A percentile compares a stretch with the other conserved stretches of the same genome.
Evolutionary conservation across 768 basidiomycete genomes (phyloP).

Genomic region (Coprinellus micaceus): DNA sequence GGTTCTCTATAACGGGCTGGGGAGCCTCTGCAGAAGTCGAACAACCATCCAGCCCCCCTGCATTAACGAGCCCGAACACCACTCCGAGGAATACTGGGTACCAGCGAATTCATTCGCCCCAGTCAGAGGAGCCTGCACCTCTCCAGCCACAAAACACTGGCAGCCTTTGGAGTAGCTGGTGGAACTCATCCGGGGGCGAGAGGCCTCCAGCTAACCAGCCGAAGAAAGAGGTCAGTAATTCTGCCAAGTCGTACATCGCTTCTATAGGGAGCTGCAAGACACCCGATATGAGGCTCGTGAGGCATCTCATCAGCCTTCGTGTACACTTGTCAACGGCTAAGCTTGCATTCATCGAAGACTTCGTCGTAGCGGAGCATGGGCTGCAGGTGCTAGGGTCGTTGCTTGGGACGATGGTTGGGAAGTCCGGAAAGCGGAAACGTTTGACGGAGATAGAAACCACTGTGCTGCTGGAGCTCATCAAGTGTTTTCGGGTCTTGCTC

Average conservation of each 20-base stretch:
- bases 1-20: conserved; percentile 67
- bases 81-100: conserved; percentile 14
- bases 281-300: conserved; percentile 59
- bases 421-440: conserved; percentile 58
- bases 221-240: conserved; percentile 38
- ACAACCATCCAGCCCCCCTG: conserved; percentile 14
- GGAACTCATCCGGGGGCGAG: conserved; percentile 63
- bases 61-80: conserved; percentile 12
- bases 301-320: conserved; percentile 77
- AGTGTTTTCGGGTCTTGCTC: conserved; percentile 75
- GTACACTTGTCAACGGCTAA: conserved; percentile 84
- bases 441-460: conserved; percentile 63
- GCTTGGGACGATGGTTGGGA: conserved; percentile 60
- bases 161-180: conserved; percentile 73
- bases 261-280: conserved; percentile 52
- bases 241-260: conserved; percentile 62
- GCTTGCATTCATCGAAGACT: conserved; percentile 73
- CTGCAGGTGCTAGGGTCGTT: conserved; percentile 57
- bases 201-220: conserved; percentile 25
- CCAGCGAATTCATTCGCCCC: conserved; percentile 20
- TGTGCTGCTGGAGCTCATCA: conserved; percentile 69
- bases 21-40: conserved; percentile 24
- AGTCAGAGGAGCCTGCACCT: conserved; percentile 32
- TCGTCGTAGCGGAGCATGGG: conserved; percentile 64
- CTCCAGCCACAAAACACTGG: conserved; percentile 70